Percentiles rank a stretch among this genome's conserved stretches.
These are phyloP conservation scores for Allomyces javanicus DNA, from an alignment of 192 early-diverging fungal genomes.

Conservation along the genomic window DNA sequence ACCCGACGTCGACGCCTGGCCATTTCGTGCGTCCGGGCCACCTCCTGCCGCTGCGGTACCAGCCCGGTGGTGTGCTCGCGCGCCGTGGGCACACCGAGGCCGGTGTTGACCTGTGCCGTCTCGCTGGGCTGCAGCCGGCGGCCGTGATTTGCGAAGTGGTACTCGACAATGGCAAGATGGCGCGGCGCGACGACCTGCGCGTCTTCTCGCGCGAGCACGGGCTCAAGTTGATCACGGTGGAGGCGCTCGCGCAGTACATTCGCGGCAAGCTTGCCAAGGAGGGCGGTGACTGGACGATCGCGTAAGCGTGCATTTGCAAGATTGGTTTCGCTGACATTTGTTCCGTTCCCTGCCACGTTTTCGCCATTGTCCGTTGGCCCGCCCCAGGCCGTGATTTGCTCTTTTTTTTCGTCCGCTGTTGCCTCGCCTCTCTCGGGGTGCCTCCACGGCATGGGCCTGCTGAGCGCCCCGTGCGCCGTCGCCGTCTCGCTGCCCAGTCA, in stretches of 20 bases:
- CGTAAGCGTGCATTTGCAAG: background rate
- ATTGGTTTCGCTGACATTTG: too few species aligned
- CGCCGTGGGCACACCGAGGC: slow-evolving; percentile 94
- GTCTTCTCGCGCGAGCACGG: slow-evolving; percentile 65
- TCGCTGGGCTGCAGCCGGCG: slow-evolving; percentile 60
- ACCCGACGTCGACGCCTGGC: slow-evolving; percentile 37
- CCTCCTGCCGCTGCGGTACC: slow-evolving; percentile 75
- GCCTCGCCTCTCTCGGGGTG: too few species aligned
- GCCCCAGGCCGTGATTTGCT: too few species aligned
- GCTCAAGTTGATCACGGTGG: slow-evolving; percentile 76
- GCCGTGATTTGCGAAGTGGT: slow-evolving; percentile 89
- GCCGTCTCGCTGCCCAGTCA: too few species aligned
- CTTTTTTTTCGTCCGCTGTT: too few species aligned
- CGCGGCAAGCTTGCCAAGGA: background rate
- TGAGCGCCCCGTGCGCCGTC: too few species aligned
- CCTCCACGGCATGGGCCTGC: too few species aligned
- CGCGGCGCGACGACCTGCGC: slow-evolving; percentile 74
- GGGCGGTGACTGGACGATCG: background rate
- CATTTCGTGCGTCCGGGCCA: slow-evolving; percentile 85
- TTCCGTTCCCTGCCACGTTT: too few species aligned
- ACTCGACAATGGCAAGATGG: slow-evolving; percentile 80
- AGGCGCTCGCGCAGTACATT: slow-evolving; percentile 54
- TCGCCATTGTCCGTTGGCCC: too few species aligned
- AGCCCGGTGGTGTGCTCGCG: slow-evolving; percentile 57
- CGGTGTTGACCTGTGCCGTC: slow-evolving; percentile 61